A percentile compares a stretch with the other conserved stretches of the same genome.
Evolutionary conservation across 164 flowering plant genomes (phyloP).

Genomic region (Macadamia integrifolia): DNA sequence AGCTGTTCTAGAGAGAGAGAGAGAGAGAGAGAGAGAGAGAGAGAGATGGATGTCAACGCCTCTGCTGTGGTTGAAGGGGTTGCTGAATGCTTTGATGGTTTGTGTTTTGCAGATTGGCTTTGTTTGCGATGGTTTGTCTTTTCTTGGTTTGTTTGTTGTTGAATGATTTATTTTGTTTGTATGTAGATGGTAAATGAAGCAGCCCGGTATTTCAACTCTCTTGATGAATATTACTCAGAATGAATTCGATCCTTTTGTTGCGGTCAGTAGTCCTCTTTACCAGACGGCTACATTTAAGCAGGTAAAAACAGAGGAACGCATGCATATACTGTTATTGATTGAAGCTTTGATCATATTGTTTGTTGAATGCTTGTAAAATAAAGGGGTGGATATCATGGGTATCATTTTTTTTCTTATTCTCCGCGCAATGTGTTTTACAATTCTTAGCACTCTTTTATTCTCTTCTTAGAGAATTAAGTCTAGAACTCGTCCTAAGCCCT

Average conservation of each 20-base stretch:
- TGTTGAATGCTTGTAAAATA: constrained; percentile 16
- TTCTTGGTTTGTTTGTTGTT: not conserved
- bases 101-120: not conserved
- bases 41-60: constrained; percentile 44
- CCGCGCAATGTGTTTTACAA: no score
- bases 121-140: not conserved
- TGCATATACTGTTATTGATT: not conserved
- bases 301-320: constrained; percentile 26
- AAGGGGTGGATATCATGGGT: no score
- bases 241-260: constrained; percentile 73
- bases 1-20: constrained; percentile 29
- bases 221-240: constrained; percentile 65
- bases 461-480: no score
- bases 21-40: constrained; percentile 22
- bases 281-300: constrained; percentile 99
- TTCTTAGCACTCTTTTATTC: no score
- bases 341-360: no score
- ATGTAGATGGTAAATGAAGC: constrained; percentile 38
- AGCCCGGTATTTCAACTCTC: constrained; percentile 77
- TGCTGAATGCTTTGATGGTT: constrained; percentile 35
- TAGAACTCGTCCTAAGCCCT: no score
- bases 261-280: constrained; percentile 83
- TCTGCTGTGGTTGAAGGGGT: constrained; percentile 33
- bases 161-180: not conserved
- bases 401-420: no score